Evolutionary conservation across 208 protist genomes (phyloP), one percentile per base, ranked within the genome.

Genomic region (Novymonas esmeraldas): DNA sequence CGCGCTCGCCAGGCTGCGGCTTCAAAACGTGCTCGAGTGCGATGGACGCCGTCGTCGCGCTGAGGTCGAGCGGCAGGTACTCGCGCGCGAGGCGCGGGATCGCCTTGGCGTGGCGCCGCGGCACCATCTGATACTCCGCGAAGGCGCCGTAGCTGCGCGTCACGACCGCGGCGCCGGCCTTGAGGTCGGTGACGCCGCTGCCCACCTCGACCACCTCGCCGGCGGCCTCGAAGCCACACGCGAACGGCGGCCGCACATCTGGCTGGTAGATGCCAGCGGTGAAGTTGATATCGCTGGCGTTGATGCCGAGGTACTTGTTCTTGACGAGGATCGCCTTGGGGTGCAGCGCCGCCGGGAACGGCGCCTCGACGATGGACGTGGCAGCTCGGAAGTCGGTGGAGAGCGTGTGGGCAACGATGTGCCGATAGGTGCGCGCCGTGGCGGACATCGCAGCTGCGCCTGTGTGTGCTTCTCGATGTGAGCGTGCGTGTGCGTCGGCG

Each of bases 201-300:
- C 88, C 88, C 0, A 80, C 52, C 9, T 64, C 80, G 52, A 94
- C 79, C 18, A 96, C 85, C 52, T 92, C 81, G 16, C 91, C 91
- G 28, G 93, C 50, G 1, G 91, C 85, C 73, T 96, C 91, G 58
- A 96, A 94, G 33, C 91, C 91, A 57, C 88, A 94, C 20, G 86
- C 85, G 55, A 96, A 96, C 14, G 91, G 91, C n/a, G 81, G 80
- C 34, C 60, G 46, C 16, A 89, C 88, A 33, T 83, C 80, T 2
- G 88, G 88, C 65, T 84, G 76, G 73, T 96, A 96, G 18, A 78
- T 77, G 41, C 91, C 91, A 2, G 88, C 84, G 2, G 88, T 89
- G 65, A 91, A 96, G 76, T 96, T 96, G 70, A 96, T 78, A 59
- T 96, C 91, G 50, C 91, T 96, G 6, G 91, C 91, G 61, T 96